These are phyloP conservation scores for Vaccinium darrowii DNA, from an alignment of 148 eudicot genomes.

Conservation along the genomic window DNA sequence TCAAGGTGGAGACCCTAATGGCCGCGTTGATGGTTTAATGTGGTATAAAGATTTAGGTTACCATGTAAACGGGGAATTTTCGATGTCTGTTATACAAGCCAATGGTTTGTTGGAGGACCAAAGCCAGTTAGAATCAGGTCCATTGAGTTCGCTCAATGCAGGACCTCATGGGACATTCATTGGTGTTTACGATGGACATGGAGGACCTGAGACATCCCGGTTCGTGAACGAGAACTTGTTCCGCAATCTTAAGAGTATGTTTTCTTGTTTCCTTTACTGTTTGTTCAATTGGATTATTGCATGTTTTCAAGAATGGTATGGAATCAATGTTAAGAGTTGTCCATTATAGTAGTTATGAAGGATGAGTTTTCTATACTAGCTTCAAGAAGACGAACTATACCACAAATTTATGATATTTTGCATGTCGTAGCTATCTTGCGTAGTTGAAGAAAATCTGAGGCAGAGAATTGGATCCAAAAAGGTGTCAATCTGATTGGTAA, in stretches of 20 bases:
- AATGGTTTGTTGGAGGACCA: conserved; percentile 75
- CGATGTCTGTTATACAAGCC: conserved; percentile 87
- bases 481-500: not conserved
- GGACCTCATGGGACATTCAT: conserved; percentile 77
- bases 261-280: not conserved
- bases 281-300: not conserved
- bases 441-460: not conserved
- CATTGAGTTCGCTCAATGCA: conserved; percentile 40
- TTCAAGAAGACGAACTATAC: not conserved
- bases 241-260: conserved; percentile 64
- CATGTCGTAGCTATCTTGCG: not conserved
- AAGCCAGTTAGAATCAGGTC: conserved; percentile 71
- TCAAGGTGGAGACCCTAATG: conserved; percentile 37
- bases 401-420: not conserved
- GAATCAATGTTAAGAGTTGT: not conserved
- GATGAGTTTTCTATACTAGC: not conserved
- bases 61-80: conserved; percentile 69
- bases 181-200: conserved; percentile 92
- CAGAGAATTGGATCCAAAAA: not conserved
- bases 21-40: conserved; percentile 58
- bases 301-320: not conserved
- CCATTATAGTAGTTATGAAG: not conserved
- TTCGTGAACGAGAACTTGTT: conserved; percentile 59
- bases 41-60: conserved; percentile 75
- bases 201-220: conserved; percentile 68